Percentiles rank a stretch among this genome's conserved stretches.
phyloP scores from a whole-genome alignment of 2,329 filamentous ascomycete genomes.

The Coniochaeta hoffmannii region DNA sequence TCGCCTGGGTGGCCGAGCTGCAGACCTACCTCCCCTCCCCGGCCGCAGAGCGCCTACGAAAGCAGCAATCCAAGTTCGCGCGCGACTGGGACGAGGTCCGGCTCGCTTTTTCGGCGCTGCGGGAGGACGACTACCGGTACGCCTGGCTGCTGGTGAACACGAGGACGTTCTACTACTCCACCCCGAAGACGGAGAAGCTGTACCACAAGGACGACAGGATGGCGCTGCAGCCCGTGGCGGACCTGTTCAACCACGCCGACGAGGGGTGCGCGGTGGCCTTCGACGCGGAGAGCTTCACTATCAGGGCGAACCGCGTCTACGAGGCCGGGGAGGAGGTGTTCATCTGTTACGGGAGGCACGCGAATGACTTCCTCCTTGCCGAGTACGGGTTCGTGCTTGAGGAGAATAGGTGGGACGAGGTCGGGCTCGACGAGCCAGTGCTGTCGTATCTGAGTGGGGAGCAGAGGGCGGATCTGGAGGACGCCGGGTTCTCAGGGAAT shows the following conservation, averaged over 20 bases:
- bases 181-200: slow-evolving; percentile 33
- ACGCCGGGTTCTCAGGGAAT: slow-evolving; percentile 38
- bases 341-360: slow-evolving; percentile 62
- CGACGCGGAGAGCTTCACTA: slow-evolving; percentile 41
- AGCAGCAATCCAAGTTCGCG: slow-evolving; percentile 40
- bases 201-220: slow-evolving; percentile 48
- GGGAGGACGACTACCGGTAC: slow-evolving; percentile 32
- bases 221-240: slow-evolving; percentile 63
- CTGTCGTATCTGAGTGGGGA: slow-evolving; percentile 24
- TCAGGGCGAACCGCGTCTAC: slow-evolving; percentile 44
- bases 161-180: slow-evolving; percentile 51
- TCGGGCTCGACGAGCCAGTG: slow-evolving; percentile 35
- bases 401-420: slow-evolving; percentile 41
- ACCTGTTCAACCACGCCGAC: slow-evolving; percentile 57
- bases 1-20: slow-evolving; percentile 39
- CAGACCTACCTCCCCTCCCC: slow-evolving; percentile 37
- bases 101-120: slow-evolving; percentile 20
- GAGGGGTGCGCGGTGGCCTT: slow-evolving; percentile 44
- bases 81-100: slow-evolving; percentile 30
- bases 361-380: slow-evolving; percentile 64
- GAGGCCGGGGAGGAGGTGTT: slow-evolving; percentile 55
- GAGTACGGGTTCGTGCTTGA: slow-evolving; percentile 52
- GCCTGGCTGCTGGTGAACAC: slow-evolving; percentile 54
- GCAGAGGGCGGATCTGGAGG: slow-evolving; percentile 33
- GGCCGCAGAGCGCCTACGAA: slow-evolving; percentile 36